Evolutionary conservation across 768 basidiomycete genomes (phyloP), one percentile per base, ranked within the genome.

Genomic region (Lactarius trivialis): DNA sequence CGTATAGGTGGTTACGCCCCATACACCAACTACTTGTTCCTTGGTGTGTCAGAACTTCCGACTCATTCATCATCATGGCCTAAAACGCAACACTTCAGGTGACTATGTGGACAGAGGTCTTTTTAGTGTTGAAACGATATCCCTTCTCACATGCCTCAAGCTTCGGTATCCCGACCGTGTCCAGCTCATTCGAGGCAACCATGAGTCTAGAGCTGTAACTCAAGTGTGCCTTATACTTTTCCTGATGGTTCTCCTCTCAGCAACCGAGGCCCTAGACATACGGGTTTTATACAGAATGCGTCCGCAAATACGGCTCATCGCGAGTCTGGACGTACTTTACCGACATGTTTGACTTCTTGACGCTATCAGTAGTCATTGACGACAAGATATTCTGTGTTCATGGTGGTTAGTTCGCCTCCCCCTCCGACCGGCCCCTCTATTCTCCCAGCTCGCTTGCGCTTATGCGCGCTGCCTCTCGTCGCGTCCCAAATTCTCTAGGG

Each of bases 251-350:
- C 59, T 15, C 37, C 37, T 26, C n/a, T 32, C 60, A 33, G 36
- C 50, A 65, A 19, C 55, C 53, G 60, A 28, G 5, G 32, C 26
- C 8, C 55, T 72, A 98, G 95, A 95, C 93, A 26, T 99, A 98
- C 71, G 97, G 97, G 14, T 99, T 99, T 78, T 99, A 99, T 75
- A 91, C 93, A 39, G 97, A 99, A 80, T 98, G 97, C 71, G 86
- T 96, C 24, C 83, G 95, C 45, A 99, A 99, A 76, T 99, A 99
- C 69, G 95, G 94, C 58, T 88, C 91, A 2, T 86, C 94, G 34
- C 88, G 90, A 69, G 96, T 98, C 36, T 99, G 97, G 97, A 94
- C 93, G 30, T 98, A 98, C 75, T 98, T 99, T 71, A 99, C 97
- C 63, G 97, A 99, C 76, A 97, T 99, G 96, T 99, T 99, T 75